Percentiles rank a stretch among this genome's conserved stretches.
phyloP scores from a whole-genome alignment of 257 asterid species.

The Solanum dulcamara region DNA sequence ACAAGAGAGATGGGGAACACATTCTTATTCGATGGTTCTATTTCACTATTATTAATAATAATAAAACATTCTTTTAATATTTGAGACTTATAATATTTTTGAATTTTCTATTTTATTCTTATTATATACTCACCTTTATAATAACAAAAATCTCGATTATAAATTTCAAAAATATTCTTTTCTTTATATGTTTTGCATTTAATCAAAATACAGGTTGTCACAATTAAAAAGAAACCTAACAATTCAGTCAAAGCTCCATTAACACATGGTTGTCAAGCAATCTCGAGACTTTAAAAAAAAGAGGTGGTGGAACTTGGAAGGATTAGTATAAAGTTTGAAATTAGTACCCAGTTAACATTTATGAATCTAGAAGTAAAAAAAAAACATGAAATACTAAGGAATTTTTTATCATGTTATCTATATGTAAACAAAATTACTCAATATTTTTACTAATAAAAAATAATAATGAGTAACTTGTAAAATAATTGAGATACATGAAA shows the following conservation, averaged over 20 bases:
- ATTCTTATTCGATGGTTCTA: background rate
- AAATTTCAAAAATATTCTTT: background rate
- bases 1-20: background rate
- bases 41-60: background rate
- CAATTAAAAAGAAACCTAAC: background rate
- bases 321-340: background rate
- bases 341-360: background rate
- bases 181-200: background rate
- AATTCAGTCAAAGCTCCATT: background rate
- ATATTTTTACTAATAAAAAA: background rate
- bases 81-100: background rate
- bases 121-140: background rate
- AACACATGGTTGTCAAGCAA: background rate
- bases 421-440: background rate
- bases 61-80: background rate
- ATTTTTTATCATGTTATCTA: too few species aligned
- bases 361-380: background rate
- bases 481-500: background rate
- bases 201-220: accelerated
- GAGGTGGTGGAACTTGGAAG: background rate
- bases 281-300: background rate
- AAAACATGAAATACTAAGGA: too few species aligned
- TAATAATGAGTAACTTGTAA: background rate
- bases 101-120: too few species aligned
- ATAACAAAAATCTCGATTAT: background rate